Evolutionary conservation across 495 filamentous ascomycete genomes (phyloP).

Genomic region (Daldinia concentrica): DNA sequence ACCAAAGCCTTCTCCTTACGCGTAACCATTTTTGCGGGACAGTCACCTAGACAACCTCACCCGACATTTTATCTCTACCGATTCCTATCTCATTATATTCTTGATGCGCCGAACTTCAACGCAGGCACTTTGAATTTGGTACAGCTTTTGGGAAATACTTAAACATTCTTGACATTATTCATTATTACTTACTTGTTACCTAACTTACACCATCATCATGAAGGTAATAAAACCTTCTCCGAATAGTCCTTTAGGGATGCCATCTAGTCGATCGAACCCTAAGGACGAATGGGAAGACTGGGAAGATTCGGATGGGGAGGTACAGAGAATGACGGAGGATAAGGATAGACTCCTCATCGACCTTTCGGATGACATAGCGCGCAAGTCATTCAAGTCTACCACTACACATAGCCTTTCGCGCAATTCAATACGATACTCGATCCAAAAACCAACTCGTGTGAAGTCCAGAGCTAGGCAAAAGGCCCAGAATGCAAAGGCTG

Average conservation of each 20-base stretch:
- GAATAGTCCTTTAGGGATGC: constrained; percentile 25
- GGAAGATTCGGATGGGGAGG: constrained; percentile 60
- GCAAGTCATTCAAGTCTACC: constrained; percentile 24
- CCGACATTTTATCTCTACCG: not conserved
- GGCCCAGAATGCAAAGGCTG: constrained; percentile 65
- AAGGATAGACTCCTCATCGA: constrained; percentile 44
- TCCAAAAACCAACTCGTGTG: constrained; percentile 45
- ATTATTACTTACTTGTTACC: constrained; percentile 7
- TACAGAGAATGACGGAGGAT: constrained; percentile 37
- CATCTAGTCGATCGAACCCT: constrained; percentile 12
- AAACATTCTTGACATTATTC: too few species aligned
- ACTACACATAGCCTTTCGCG: constrained; percentile 32
- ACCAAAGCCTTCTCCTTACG: constrained; percentile 8
- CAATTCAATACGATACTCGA: constrained; percentile 36
- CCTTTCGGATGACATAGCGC: constrained; percentile 24
- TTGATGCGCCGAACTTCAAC: constrained; percentile 26
- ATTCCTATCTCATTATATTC: constrained; percentile 5
- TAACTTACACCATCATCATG: constrained; percentile 29
- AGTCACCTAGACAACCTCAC: constrained; percentile 6
- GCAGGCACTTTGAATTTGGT: constrained; percentile 45
- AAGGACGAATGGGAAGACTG: constrained; percentile 53
- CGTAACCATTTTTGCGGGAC: constrained; percentile 4
- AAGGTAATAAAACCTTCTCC: constrained; percentile 21
- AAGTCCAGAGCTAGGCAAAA: constrained; percentile 61
- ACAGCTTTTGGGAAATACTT: constrained; percentile 6